These are phyloP conservation scores for Xylariaceae sp. DNA, from an alignment of 2,329 filamentous ascomycete species.

Conservation along the genomic window DNA sequence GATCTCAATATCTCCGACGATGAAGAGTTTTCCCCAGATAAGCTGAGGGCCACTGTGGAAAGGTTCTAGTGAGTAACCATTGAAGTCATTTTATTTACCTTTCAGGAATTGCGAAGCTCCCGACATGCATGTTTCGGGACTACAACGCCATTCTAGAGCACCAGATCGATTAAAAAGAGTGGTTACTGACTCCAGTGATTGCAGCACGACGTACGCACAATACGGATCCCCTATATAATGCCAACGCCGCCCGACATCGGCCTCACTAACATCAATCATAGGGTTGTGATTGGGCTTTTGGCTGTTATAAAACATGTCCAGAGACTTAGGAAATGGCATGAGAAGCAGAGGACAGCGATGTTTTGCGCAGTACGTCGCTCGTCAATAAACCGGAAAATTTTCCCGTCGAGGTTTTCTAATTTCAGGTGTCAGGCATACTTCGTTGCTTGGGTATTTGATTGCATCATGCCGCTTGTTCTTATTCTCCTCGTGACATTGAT, in stretches of 20 bases:
- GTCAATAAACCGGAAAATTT: background rate
- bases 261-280: background rate
- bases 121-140: too few relatives aligned
- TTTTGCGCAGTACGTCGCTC: conserved; percentile 54
- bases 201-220: conserved; percentile 57
- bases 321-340: conserved; percentile 74
- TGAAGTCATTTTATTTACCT: too few relatives aligned
- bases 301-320: conserved; percentile 69
- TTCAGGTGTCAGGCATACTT: conserved; percentile 37
- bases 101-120: too few relatives aligned
- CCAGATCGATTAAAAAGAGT: too few relatives aligned
- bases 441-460: conserved; percentile 67
- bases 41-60: conserved; percentile 73
- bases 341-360: conserved; percentile 61
- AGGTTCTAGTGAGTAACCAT: too few relatives aligned
- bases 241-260: background rate
- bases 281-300: conserved; percentile 62
- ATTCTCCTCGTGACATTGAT: conserved; percentile 62
- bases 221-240: background rate
- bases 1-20: conserved; percentile 79
- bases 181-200: too few relatives aligned
- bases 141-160: too few relatives aligned
- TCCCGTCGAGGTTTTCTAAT: background rate
- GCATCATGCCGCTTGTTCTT: conserved; percentile 61
- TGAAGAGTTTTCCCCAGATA: conserved; percentile 81